Evolutionary conservation across 306 rosid genomes (phyloP), one percentile per base, ranked within the genome.

Genomic region (Neltuma alba): DNA sequence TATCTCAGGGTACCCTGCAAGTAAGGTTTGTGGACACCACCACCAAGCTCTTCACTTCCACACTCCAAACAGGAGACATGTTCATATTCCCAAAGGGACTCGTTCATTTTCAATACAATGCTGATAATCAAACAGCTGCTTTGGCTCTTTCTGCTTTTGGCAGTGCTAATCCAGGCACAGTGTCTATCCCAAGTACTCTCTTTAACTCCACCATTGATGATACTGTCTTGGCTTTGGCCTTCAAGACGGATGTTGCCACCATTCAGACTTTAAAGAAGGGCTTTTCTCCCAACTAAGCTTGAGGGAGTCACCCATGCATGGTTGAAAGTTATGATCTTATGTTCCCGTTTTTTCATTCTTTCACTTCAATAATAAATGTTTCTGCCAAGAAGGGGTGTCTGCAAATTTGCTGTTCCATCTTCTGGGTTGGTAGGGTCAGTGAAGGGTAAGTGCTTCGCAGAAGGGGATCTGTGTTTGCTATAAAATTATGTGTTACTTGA

Each of bases 21-120:
- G 94, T 90, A 0, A 89, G 94, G 0, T 84, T 90, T 12, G 85
- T 90, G 4, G 91, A 88, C 80, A 86, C 85, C 0, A 79, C 79
- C 25, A 88, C 70, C 70, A 85, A 88, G 79, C 85, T 88, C 10
- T 90, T 78, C 66, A 84, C 52, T 14, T 45, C n/a, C 20, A 45
- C n/a, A 3, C 47, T 42, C 3, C 2, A 42, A 8, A 2, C 16
- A 13, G 5, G 47, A 14, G 47, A 42, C 47, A 12, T 42, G 47
- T 42, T 42, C 47, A 42, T 42, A 13, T 42, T 42, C 47, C 47
- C 47, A 42, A 42, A 42, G 47, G 47, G 47, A 42, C 47, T 42
- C 3, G 47, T 42, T 42, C 47, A 42, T 8, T 42, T 42, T 2
- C 47, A 42, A 12, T 16, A 42, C 18, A 42, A 11, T 42, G 47